Percentiles rank a stretch among this genome's conserved stretches.
Conservation (phyloP, 495 filamentous ascomycete genomes). For the Hypomontagnella monticulosa region DNA sequence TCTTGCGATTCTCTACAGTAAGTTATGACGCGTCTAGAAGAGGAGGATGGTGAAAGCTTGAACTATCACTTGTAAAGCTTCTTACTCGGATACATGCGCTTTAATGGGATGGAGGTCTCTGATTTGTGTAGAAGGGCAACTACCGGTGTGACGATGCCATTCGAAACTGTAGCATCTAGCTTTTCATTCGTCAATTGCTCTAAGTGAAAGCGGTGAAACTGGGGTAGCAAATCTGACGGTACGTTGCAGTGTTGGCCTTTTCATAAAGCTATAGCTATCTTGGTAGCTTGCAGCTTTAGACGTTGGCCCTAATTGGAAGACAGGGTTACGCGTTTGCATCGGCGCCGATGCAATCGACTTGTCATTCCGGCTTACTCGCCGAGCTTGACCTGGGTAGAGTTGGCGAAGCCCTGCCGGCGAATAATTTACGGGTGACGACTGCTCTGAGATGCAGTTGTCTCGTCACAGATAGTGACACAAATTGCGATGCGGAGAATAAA, state of each 20-base stretch:
- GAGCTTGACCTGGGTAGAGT: neutral
- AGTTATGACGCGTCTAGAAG: neutral
- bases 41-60: neutral
- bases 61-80: neutral
- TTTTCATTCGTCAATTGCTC: constrained; percentile 29
- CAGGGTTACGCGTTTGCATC: neutral
- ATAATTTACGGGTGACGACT: constrained; percentile 18
- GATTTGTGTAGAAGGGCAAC: constrained; percentile 7
- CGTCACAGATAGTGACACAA: constrained; percentile 18
- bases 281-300: constrained; percentile 7
- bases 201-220: constrained; percentile 23
- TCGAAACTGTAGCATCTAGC: constrained; percentile 31
- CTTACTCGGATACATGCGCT: neutral
- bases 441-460: constrained; percentile 7
- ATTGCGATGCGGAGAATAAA: constrained; percentile 23
- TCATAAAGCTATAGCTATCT: constrained; percentile 8
- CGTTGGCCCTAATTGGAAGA: constrained; percentile 14
- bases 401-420: constrained; percentile 8
- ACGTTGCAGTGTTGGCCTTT: constrained; percentile 19
- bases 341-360: constrained; percentile 13
- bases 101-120: constrained; percentile 14
- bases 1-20: neutral
- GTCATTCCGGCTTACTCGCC: constrained; percentile 16
- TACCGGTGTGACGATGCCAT: constrained; percentile 27
- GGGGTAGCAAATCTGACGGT: constrained; percentile 8